Evolutionary conservation across 2,329 filamentous ascomycete species (phyloP), one percentile per base, ranked within the genome.

Genomic region (Penicillium concentricum): DNA sequence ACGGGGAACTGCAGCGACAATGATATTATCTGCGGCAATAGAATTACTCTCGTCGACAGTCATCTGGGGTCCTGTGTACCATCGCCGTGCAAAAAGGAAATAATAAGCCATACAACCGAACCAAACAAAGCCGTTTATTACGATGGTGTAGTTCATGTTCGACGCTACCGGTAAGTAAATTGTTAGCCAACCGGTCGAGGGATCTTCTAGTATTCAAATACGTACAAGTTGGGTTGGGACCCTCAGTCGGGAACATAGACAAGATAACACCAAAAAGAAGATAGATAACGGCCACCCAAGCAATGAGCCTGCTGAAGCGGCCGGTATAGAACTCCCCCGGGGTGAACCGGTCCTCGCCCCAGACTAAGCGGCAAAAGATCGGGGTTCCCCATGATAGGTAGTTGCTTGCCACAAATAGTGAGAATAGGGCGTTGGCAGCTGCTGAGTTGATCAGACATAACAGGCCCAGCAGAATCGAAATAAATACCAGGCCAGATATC

Each of bases 91-190:
- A 65, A 81, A 80, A 13, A 84, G 62, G 61, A 78, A 79, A 64
- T 86, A 87, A 68, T 87, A 87, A 1, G 75, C 48, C 62, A 85
- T 68, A 0, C 80, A 77, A 1, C 83, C 82, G 15, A 80, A 72
- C 84, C 84, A 87, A 1, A 87, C 79, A 4, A 79, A 79, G 34
- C 76, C 77, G 60, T 86, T 86, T 57, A 87, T 83, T 1, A 86
- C 84, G 2, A 86, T 78, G 0, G 84, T 86, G 65, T 87, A 87
- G 63, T 87, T 87, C 84, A 87, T 87, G 16, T 71, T 71, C 39
- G 78, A 59, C 0, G 78, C 75, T 76, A 48, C 8, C 2, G n/a
- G 12, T 15, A 13, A 52, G 26, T 37, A 18, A 6, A 16, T 16
- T 3, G 3, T 49, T 4, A 15, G 70, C 37, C 39, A 47, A 47